Conservation (phyloP, 139 green algal genomes). For the Zygnema circumcarinatum region DNA sequence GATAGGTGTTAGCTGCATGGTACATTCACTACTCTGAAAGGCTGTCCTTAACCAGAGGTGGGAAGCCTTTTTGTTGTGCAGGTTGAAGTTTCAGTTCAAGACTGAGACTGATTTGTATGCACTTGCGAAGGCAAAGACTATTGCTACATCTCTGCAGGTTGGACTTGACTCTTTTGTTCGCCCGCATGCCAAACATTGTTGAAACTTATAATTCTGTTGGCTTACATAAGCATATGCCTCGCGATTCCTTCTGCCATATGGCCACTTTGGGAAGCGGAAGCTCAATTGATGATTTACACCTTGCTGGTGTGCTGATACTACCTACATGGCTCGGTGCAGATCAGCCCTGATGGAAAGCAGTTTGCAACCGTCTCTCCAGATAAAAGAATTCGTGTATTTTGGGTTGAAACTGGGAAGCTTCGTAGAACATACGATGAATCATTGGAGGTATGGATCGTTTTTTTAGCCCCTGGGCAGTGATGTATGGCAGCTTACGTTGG, state of each 20-base stretch:
- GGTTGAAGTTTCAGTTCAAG: conserved; percentile 73
- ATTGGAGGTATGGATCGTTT: conserved; percentile 59
- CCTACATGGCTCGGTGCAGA: conserved; percentile 34
- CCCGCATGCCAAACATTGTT: no score
- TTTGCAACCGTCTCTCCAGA: conserved; percentile 82
- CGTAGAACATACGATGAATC: conserved; percentile 85
- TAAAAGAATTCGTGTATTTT: conserved; percentile 86
- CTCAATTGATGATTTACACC: no score
- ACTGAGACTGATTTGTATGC: conserved; percentile 94
- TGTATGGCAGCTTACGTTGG: background rate
- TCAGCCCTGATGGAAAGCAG: conserved; percentile 81
- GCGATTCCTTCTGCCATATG: no score
- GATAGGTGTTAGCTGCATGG: no score
- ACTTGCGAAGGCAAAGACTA: conserved; percentile 84
- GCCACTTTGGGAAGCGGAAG: no score
- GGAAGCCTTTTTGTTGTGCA: conserved; percentile 27
- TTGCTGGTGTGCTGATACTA: background rate
- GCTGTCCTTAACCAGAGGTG: no score
- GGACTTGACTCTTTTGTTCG: background rate
- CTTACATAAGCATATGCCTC: no score
- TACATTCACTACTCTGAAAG: no score
- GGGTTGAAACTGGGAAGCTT: conserved; percentile 86
- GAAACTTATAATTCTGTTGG: no score
- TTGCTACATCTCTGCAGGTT: conserved; percentile 54
- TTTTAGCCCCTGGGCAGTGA: background rate